These are phyloP conservation scores for Perkinsus chesapeaki DNA, from an alignment of 169 alveolate species.

Conservation along the genomic window DNA sequence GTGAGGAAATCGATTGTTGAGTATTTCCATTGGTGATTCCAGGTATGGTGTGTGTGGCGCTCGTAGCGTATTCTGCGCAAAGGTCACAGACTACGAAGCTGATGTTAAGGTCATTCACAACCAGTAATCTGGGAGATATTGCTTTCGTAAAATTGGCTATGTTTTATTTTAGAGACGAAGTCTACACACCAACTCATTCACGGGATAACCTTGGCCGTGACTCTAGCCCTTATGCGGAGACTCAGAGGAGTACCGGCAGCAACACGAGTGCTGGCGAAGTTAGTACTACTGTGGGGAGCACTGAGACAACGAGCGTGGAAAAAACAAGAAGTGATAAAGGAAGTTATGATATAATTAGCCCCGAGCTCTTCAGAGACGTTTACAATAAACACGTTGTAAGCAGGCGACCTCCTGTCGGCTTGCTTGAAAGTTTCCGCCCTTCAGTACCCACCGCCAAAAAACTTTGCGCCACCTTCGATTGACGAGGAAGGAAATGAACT, in stretches of 20 bases:
- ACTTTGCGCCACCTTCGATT: background rate
- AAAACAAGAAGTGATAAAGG: background rate
- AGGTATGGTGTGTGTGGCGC: background rate
- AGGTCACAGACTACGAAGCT: background rate
- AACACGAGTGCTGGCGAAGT: background rate
- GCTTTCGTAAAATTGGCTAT: no score
- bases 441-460: background rate
- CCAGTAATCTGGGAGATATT: background rate
- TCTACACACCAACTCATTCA: background rate
- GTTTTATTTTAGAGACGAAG: background rate
- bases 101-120: background rate
- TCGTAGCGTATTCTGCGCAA: background rate
- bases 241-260: background rate
- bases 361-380: background rate
- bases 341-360: background rate
- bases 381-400: background rate
- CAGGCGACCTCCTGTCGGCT: no score
- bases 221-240: background rate
- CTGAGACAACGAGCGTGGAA: background rate
- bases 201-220: background rate
- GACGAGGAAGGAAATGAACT: background rate
- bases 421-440: no score
- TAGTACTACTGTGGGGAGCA: background rate
- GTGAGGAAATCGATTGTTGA: background rate
- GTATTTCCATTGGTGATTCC: background rate